phyloP scores from a whole-genome alignment of 306 rosid genomes.

The Cotoneaster glaucophyllus region DNA sequence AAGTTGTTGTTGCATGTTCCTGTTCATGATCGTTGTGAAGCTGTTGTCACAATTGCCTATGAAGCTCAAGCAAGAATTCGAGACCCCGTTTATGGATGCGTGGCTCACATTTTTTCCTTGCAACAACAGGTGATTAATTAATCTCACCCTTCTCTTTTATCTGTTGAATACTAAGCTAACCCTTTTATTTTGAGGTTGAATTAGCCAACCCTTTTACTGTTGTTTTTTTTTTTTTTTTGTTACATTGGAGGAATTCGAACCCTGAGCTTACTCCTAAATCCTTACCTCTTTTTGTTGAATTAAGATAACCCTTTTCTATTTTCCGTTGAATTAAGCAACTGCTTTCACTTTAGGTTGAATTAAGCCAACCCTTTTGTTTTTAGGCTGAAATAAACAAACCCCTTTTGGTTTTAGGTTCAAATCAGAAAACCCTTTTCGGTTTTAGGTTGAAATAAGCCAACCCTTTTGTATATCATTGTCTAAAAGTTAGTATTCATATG shows the following conservation, averaged over 20 bases:
- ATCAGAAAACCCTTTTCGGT: not conserved
- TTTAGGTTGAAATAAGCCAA: not conserved
- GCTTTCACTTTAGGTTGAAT: not conserved
- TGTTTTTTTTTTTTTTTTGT: not conserved
- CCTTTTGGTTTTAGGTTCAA: not conserved
- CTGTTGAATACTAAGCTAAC: not conserved
- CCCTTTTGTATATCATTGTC: not conserved
- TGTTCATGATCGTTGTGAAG: conserved; percentile 79
- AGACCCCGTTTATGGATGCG: conserved; percentile 97
- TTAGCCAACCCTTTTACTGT: not conserved
- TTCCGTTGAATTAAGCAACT: not conserved
- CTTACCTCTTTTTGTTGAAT: not conserved
- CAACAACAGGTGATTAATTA: conserved; percentile 71
- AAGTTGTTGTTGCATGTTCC: conserved; percentile 74
- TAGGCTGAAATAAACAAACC: not conserved
- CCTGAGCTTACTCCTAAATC: not conserved
- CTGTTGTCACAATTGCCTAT: conserved; percentile 87
- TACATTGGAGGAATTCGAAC: not conserved
- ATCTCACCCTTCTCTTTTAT: not conserved
- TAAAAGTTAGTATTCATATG: not conserved
- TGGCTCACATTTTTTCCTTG: conserved; percentile 85
- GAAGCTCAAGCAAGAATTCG: conserved; percentile 92
- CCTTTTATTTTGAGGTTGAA: not conserved
- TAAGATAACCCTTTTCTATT: not conserved
- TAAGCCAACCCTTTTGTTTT: not conserved